Evolutionary conservation across 768 basidiomycete genomes (phyloP), one percentile per base, ranked within the genome.

Genomic region (Rhizopogon rudus): DNA sequence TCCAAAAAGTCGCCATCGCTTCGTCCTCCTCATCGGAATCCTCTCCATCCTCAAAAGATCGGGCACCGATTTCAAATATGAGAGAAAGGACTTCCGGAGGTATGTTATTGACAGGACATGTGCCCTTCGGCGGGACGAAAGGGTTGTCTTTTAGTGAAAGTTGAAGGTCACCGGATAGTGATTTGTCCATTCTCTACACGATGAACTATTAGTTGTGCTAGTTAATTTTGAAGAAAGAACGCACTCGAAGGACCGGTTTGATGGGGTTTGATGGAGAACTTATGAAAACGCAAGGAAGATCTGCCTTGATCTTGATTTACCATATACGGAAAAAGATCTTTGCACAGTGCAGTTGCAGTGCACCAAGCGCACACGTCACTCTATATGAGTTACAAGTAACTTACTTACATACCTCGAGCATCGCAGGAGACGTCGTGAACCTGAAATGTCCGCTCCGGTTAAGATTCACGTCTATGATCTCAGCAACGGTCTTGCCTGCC

Each of bases 381-480:
- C 25, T 25, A 25, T 3, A 25, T 25, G 25, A 25, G 25, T 25
- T 25, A 25, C 4, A 25, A 25, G 3, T 25, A 5, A 25, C 25
- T 25, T 25, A 25, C 25, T 25, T 25, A 25, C 25, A 25, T 31
- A 31, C 31, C 9, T 31, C 31, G 31, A 31, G 7, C 31, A 14
- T 17, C 31, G n/a, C 13, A n/a, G 52, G 8, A 3, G 3, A 1
- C 6, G 20, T 9, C 14, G 6, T 35, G 14, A 44, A 13, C 17
- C 28, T 33, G 3, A 17, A 40, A 67, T 67, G 66, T 50, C 61
- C 13, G 17, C 67, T 28, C 71, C 72, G 28, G 93, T 97, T 16
- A 76, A 91, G 61, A 79, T 97, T 25, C 93, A 94, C 65, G 83
- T 96, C 1, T 97, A 97, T 69, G 94, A 97, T 64, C 84, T 96